Evolutionary conservation across 2,329 filamentous ascomycete species (phyloP).

Genomic region (Fusarium verrucosum): DNA sequence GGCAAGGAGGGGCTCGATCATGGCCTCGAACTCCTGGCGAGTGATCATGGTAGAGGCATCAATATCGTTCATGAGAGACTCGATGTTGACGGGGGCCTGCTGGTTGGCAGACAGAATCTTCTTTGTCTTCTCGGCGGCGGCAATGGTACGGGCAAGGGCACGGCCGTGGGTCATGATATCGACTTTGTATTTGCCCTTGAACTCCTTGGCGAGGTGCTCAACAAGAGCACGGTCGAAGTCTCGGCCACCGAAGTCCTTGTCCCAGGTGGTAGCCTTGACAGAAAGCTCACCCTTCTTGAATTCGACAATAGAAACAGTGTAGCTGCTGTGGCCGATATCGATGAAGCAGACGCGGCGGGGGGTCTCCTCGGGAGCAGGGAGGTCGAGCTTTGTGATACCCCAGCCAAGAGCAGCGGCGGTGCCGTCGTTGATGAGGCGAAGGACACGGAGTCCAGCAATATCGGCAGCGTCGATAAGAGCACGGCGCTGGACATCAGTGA

Average conservation of each 20-base stretch:
- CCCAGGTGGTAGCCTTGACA: conserved; percentile 91
- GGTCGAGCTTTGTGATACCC: conserved; percentile 96
- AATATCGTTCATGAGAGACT: conserved; percentile 98
- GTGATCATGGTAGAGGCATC: conserved; percentile 91
- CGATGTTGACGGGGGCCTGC: conserved; percentile 91
- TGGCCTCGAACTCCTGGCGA: conserved; percentile 90
- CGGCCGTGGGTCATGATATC: conserved; percentile 92
- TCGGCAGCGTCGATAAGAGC: conserved; percentile 90
- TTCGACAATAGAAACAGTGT: conserved; percentile 92
- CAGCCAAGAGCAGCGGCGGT: conserved; percentile 95
- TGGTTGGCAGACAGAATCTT: conserved; percentile 98
- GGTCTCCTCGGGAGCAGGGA: conserved; percentile 88
- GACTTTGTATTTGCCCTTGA: conserved; percentile 97
- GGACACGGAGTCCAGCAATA: conserved; percentile 89
- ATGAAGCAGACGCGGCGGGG: conserved; percentile 90
- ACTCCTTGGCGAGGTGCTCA: conserved; percentile 94
- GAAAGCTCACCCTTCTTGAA: conserved; percentile 96
- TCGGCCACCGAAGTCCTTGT: conserved; percentile 96
- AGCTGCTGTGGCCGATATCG: conserved; percentile 97
- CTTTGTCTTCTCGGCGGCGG: conserved; percentile 96
- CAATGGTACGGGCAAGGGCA: conserved; percentile 84
- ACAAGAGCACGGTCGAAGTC: conserved; percentile 96
- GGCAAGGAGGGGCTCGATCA: conserved; percentile 84
- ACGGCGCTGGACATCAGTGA: conserved; percentile 92
- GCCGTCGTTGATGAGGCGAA: conserved; percentile 97